Evolutionary conservation across 1,284 basidiomycete genomes (phyloP).

Genomic region (Melampsora abietis-canadensis): DNA sequence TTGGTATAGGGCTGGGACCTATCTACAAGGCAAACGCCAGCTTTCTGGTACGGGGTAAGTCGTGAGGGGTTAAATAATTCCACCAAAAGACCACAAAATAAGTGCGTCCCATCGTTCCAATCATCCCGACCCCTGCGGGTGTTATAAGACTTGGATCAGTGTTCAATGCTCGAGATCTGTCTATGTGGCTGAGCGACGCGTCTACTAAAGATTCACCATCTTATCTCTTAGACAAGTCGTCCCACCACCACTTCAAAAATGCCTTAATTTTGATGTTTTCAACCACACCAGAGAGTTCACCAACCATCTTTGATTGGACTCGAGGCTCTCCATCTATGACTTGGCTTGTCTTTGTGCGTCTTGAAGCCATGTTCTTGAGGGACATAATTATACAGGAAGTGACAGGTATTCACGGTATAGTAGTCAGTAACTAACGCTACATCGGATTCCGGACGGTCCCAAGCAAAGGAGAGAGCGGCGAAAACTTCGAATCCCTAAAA

Average conservation of each 20-base stretch:
- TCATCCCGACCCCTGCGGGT: conserved; percentile 52
- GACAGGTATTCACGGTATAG: conserved; percentile 64
- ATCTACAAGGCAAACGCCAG: conserved; percentile 58
- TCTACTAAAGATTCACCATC: conserved; percentile 65
- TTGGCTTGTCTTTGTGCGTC: conserved; percentile 62
- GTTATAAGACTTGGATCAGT: neutral
- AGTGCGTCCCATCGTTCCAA: conserved; percentile 49
- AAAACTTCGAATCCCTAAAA: conserved; percentile 67
- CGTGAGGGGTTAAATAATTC: conserved; percentile 62
- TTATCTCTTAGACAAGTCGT: conserved; percentile 59
- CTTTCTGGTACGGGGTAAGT: conserved; percentile 60
- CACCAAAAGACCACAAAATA: conserved; percentile 68
- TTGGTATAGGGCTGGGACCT: conserved; percentile 62
- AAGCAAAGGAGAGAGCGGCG: conserved; percentile 66
- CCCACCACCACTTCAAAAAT: conserved; percentile 64
- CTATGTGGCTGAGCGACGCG: conserved; percentile 58
- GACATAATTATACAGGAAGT: conserved; percentile 61
- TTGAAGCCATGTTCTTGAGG: conserved; percentile 62
- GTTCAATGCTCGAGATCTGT: neutral
- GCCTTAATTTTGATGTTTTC: conserved; percentile 58
- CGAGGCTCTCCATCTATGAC: conserved; percentile 56
- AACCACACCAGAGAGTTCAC: conserved; percentile 56
- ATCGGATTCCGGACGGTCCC: conserved; percentile 65
- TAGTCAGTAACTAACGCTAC: conserved; percentile 67
- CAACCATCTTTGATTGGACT: conserved; percentile 52